Evolutionary conservation across 2,329 filamentous ascomycete species (phyloP), one percentile per base, ranked within the genome.

Genomic region (Boeremia lycopersici): DNA sequence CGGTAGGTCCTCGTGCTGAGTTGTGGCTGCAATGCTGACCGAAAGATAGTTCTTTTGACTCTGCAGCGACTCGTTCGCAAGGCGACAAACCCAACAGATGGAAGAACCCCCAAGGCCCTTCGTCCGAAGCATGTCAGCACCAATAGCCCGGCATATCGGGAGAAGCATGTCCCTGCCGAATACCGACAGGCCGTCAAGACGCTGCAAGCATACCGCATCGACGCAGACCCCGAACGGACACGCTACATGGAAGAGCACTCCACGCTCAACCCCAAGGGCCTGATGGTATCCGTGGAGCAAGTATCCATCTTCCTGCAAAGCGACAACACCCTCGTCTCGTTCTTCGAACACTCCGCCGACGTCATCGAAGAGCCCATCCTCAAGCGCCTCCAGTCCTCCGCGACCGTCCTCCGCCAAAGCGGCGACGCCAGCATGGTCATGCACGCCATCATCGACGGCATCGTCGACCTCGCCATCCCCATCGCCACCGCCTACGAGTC

Each of bases 251-350:
- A 96, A 74, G 82, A 82, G 17, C 86, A 96, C 72, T 93, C 91
- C 0, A 86, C 88, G 2, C 80, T 97, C 1, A 81, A 86, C 1
- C 75, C 81, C 0, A 88, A 86, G 60, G 83, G 87, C 3, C 79
- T 95, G 28, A 88, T 88, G 7, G 90, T 96, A 26, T 89, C 87
- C n/a, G 89, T 93, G 2, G 93, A 97, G 75, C 93, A 97, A 73
- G 93, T 96, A 1, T 91, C 91, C 1, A 87, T 96, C 47, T 96
- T 96, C 69, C 79, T 96, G n/a, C 90, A 90, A 10, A 82, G 85
- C 10, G 91, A 96, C 74, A 96, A 96, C 68, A 93, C 89, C 0
- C 87, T 96, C 55, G 91, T 96, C n/a, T 93, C 90, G 3, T 96
- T 97, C 75, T 96, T 96, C 65, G 92, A 97, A 75, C 85, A 88